Evolutionary conservation across 257 asterid genomes (phyloP).

Genomic region (Penstemon eatonii): DNA sequence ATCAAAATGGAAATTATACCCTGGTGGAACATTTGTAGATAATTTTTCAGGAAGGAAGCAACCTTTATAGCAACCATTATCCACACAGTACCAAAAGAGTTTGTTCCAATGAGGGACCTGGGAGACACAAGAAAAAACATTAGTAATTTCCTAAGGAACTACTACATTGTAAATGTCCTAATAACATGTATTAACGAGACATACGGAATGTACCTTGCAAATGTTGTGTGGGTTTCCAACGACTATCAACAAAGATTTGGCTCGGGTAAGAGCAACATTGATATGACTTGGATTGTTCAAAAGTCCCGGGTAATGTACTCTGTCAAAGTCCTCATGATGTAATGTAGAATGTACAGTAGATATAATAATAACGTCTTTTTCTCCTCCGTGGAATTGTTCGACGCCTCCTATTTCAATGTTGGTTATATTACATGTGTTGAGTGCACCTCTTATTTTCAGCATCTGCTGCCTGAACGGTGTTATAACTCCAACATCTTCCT

Average conservation of each 20-base stretch:
- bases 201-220: constrained; percentile 60
- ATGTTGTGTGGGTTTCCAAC: constrained; percentile 98
- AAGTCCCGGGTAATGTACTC: constrained; percentile 73
- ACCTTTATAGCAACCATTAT: constrained; percentile 73
- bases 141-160: background rate
- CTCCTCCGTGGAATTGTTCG: constrained; percentile 97
- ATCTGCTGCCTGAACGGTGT: constrained; percentile 94
- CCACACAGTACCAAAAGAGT: constrained; percentile 31
- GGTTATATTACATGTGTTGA: constrained; percentile 26
- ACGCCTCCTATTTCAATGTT: constrained; percentile 81
- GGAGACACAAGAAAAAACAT: background rate
- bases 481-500: constrained; percentile 83
- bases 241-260: constrained; percentile 73
- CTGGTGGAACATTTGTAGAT: no score
- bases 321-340: constrained; percentile 79
- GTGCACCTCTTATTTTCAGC: constrained; percentile 41
- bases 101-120: constrained; percentile 82
- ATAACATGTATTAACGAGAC: constrained; percentile 2
- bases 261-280: constrained; percentile 87
- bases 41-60: constrained; percentile 72
- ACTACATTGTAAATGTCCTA: no score
- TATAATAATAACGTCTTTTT: constrained; percentile 69
- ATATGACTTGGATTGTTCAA: constrained; percentile 93
- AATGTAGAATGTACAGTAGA: constrained; percentile 95
- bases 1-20: no score